A percentile compares a stretch with the other conserved stretches of the same genome.
phyloP scores from a whole-genome alignment of 2,329 filamentous ascomycete genomes.

The Aspergillus brunneoviolaceus region DNA sequence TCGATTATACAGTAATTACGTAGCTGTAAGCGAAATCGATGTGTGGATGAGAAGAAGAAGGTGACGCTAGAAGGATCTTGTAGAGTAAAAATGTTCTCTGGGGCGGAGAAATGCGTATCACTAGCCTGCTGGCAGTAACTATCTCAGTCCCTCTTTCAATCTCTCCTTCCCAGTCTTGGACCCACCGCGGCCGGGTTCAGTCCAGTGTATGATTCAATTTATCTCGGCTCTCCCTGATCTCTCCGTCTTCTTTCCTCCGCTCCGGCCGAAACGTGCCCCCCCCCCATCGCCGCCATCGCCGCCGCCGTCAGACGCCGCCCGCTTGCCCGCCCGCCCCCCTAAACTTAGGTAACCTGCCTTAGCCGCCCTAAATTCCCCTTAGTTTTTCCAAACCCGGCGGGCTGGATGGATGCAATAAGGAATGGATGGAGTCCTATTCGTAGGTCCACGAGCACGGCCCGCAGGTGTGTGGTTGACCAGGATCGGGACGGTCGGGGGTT shows the following conservation, averaged over 20 bases:
- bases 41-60: no score
- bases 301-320: no score
- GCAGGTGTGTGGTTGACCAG: background rate
- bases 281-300: no score
- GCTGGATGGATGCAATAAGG: background rate
- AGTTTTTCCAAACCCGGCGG: background rate
- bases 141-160: no score
- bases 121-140: no score
- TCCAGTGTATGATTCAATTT: background rate
- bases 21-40: no score
- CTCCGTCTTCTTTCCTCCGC: background rate
- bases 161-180: background rate
- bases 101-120: no score
- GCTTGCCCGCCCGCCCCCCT: background rate
- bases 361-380: background rate
- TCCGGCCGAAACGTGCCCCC: background rate
- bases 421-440: no score
- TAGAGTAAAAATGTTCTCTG: background rate
- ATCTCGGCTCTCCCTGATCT: background rate
- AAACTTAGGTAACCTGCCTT: background rate
- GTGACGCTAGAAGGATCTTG: background rate
- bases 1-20: no score
- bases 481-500: background rate
- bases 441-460: background rate
- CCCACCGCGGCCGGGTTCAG: background rate